These are phyloP conservation scores for Saccharomycopsis guyanensis DNA, from an alignment of 805 yeast species.

Conservation along the genomic window DNA sequence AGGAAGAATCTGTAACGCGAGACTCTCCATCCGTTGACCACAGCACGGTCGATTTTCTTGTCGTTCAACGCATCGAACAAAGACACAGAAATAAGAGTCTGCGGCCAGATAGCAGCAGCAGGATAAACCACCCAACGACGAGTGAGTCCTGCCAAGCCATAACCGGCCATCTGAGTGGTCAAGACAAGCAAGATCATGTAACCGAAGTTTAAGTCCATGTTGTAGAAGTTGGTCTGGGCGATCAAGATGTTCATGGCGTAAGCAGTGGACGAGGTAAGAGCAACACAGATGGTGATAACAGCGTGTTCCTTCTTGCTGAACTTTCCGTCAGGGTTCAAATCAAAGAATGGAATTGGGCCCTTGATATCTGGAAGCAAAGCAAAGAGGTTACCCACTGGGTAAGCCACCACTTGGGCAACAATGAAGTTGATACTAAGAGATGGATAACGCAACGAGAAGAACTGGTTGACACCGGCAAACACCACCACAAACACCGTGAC, in stretches of 20 bases:
- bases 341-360: slow-evolving; percentile 26
- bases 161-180: slow-evolving; percentile 58
- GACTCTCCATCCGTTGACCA: slow-evolving; percentile 55
- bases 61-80: slow-evolving; percentile 45
- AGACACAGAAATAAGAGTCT: slow-evolving; percentile 50
- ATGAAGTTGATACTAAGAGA: slow-evolving; percentile 40
- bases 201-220: slow-evolving; percentile 40
- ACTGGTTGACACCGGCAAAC: slow-evolving; percentile 52
- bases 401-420: slow-evolving; percentile 53
- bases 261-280: slow-evolving; percentile 41
- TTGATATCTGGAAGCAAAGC: slow-evolving; percentile 34
- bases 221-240: slow-evolving; percentile 43
- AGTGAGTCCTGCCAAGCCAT: slow-evolving; percentile 57
- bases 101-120: slow-evolving; percentile 66
- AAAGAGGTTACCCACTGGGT: slow-evolving; percentile 45
- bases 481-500: slow-evolving; percentile 46
- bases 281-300: slow-evolving; percentile 45
- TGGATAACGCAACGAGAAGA: slow-evolving; percentile 53
- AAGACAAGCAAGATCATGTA: slow-evolving; percentile 44
- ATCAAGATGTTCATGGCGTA: slow-evolving; percentile 51
- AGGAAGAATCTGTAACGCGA: slow-evolving; percentile 44
- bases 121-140: slow-evolving; percentile 56
- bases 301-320: slow-evolving; percentile 56
- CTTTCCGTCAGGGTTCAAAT: slow-evolving; percentile 43
- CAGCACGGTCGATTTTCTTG: slow-evolving; percentile 29